Evolutionary conservation across 495 filamentous ascomycete species (phyloP), one percentile per base, ranked within the genome.

Genomic region (Xylaria nigripes): DNA sequence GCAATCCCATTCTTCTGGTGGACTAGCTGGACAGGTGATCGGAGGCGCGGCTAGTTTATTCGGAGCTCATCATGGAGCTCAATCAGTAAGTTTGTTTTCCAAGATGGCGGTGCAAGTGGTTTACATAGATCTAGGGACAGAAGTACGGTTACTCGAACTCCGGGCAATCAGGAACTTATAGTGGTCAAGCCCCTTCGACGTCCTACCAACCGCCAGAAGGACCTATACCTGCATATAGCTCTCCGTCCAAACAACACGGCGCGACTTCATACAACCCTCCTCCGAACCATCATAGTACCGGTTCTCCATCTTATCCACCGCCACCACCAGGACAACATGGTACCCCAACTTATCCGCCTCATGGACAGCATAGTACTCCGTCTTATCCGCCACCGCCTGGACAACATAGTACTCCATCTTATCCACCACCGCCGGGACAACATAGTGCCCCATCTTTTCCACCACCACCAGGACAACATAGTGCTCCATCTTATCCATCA

Each of bases 141-240:
- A 71, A 63, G 55, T 81, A 69, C 61, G 78, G 78, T 30, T 81
- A 81, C 61, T 79, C 78, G 22, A 76, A 78, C 53, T 46, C 60
- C 4, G 72, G 71, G 8, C 64, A 70, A 29, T 42, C 63, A 34
- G 68, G 74, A 18, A 62, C 64, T 30, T 81, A 81, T 55, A 71
- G 55, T 59, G 76, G 71, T 27, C 69, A 72, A 41, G 70, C 76
- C 21, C 77, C 77, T 30, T 75, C 77, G 6, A 61, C 72, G 30
- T 68, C 73, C 0, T 78, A 78, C 56, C 73, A 77, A 51, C 62
- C 74, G 19, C 64, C 67, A 7, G 61, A 45, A 34, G 45, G 41
- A 42, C 60, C 64, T n/a, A 59, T 61, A 12, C 48, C 63, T 15
- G 52, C 64, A n/a, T 67, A 66, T 45, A 65, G 57, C 32, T 50